These are phyloP conservation scores for Eucalyptus pumila DNA, from an alignment of 345 rosid species.

Conservation along the genomic window DNA sequence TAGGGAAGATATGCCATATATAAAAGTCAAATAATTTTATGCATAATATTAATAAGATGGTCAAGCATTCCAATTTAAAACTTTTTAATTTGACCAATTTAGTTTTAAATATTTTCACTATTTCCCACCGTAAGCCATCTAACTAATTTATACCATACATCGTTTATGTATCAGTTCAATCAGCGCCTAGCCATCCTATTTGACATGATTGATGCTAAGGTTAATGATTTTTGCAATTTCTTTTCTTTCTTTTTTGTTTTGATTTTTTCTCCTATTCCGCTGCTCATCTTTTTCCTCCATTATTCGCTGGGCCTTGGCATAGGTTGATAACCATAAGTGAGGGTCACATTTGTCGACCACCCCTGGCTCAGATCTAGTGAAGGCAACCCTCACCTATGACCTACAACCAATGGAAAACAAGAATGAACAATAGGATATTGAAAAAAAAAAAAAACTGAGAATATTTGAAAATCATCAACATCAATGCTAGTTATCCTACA, in stretches of 20 bases:
- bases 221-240: too few relatives aligned
- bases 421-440: background rate
- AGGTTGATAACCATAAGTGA: background rate
- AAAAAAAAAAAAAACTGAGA: too few relatives aligned
- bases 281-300: background rate
- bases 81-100: too few relatives aligned
- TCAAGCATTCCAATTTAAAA: background rate
- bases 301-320: background rate
- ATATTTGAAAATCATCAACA: too few relatives aligned
- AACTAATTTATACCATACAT: background rate
- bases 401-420: background rate
- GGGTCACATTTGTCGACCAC: background rate
- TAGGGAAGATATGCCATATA: background rate
- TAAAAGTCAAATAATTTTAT: background rate
- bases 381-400: background rate
- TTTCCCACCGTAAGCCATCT: background rate
- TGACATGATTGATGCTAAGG: background rate
- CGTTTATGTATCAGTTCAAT: background rate
- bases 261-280: background rate
- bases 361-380: background rate
- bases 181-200: background rate
- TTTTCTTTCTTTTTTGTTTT: background rate
- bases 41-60: background rate
- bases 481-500: too few relatives aligned
- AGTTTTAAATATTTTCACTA: too few relatives aligned